These are phyloP conservation scores for Furcasterigmium sp. DNA, from an alignment of 2,329 filamentous ascomycete genomes.

Conservation along the genomic window DNA sequence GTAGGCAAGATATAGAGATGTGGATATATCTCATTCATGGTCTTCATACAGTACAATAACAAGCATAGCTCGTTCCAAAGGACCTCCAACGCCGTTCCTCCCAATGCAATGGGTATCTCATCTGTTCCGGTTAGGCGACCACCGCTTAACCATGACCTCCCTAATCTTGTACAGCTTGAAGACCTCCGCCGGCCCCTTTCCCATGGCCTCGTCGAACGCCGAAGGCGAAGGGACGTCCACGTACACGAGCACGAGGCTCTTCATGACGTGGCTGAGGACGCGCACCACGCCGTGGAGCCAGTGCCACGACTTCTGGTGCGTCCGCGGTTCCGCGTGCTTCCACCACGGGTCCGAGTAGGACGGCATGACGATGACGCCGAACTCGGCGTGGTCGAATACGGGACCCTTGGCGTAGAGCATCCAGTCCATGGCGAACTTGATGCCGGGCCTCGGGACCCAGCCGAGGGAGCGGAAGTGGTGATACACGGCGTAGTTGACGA, in stretches of 20 bases:
- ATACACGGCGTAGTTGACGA: constrained; percentile 83
- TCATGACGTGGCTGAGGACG: constrained; percentile 83
- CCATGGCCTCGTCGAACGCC: constrained; percentile 34
- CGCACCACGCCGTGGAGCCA: constrained; percentile 88
- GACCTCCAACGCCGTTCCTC: neutral
- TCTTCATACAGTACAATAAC: no score
- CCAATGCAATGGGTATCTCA: constrained; percentile 11
- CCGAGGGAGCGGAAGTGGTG: constrained; percentile 95
- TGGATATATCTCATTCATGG: no score
- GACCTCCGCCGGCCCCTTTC: constrained; percentile 54
- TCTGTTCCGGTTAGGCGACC: constrained; percentile 74
- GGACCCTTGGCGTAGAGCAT: constrained; percentile 91
- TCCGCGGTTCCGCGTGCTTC: constrained; percentile 49
- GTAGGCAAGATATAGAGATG: no score
- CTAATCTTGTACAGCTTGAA: constrained; percentile 69
- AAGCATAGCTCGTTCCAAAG: no score
- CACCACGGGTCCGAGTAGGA: constrained; percentile 74
- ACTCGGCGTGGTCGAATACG: constrained; percentile 92
- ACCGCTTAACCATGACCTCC: constrained; percentile 77
- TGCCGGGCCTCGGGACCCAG: constrained; percentile 87
- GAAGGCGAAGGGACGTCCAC: constrained; percentile 79
- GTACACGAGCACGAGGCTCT: constrained; percentile 84
- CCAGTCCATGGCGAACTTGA: constrained; percentile 94
- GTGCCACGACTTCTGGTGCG: constrained; percentile 58
- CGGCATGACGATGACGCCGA: constrained; percentile 78